Evolutionary conservation across 768 basidiomycete genomes (phyloP), one percentile per base, ranked within the genome.

Genomic region (Hebeloma cylindrosporum): DNA sequence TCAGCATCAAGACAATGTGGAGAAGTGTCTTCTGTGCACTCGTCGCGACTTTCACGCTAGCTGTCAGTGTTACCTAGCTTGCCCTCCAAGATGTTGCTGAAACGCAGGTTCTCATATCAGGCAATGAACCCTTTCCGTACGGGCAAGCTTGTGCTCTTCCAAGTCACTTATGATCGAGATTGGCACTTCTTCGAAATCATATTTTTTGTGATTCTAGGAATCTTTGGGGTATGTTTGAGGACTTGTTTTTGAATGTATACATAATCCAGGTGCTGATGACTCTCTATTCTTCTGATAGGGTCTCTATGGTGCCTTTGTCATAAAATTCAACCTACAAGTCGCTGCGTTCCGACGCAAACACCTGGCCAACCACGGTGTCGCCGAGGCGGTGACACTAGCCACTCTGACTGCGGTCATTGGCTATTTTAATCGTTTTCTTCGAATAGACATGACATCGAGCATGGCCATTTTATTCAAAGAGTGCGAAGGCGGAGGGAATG

Each of bases 161-260:
- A 97, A 61, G 92, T 99, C 56, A 94, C 93, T 2, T 99, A 98
- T 64, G 89, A 88, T 61, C 79, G 95, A 23, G 93, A 93, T 58
- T 99, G 96, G 96, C 96, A 98, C 61, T 97, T 95, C 69, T 98
- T 98, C 60, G 96, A 98, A 60, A 89, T 99, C 39, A 85, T 96
- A 13, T 95, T 95, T 64, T 99, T 94, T 66, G 76, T 98, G 41
- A 80, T 98, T 47, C 80, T 99, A 30, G 96, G 96, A 7, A 77
- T 98, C 50, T 99, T 99, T 63, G 96, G 96, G 36, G 95, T 95
- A 59, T 49, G 80, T 67, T 27, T 22, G 21, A 28, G 9, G 22
- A 11, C 17, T 33, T 44, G 13, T 30, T 16, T 18, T 40, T 23
- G 28, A 35, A 39, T 23, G 39, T 16, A 8, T 22, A 11, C 44